These are phyloP conservation scores for Epichloe brachyelytri DNA, from an alignment of 2,329 filamentous ascomycete species.

Conservation along the genomic window DNA sequence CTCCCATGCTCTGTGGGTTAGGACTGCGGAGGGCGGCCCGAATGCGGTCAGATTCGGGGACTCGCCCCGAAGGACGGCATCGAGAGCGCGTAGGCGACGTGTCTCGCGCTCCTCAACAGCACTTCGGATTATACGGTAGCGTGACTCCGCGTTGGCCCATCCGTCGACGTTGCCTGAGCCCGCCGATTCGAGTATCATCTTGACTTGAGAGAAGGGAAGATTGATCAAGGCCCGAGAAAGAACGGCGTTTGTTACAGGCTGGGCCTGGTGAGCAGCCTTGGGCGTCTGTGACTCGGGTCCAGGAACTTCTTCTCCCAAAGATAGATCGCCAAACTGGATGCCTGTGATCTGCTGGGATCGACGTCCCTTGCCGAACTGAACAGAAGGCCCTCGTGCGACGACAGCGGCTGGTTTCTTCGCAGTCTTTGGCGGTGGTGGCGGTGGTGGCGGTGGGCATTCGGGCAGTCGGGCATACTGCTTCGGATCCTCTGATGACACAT, in stretches of 20 bases:
- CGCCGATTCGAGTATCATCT: slow-evolving; percentile 48
- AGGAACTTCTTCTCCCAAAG: slow-evolving; percentile 20
- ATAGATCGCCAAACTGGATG: slow-evolving; percentile 61
- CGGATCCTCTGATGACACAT: slow-evolving; percentile 28
- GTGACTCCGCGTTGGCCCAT: slow-evolving; percentile 34
- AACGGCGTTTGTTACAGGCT: slow-evolving; percentile 28
- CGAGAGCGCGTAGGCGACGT: slow-evolving; percentile 34
- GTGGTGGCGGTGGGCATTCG: slow-evolving; percentile 9
- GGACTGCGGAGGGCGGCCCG: slow-evolving; percentile 23
- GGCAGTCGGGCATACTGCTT: slow-evolving; percentile 28
- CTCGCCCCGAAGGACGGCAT: slow-evolving; percentile 24
- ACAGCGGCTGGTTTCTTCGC: slow-evolving; percentile 10
- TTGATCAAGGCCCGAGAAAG: slow-evolving; percentile 58
- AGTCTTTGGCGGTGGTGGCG: slow-evolving; percentile 5
- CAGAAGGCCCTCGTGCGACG: slow-evolving; percentile 25
- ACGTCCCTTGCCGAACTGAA: slow-evolving; percentile 23
- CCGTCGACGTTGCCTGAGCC: slow-evolving; percentile 38
- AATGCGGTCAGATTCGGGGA: slow-evolving; percentile 24
- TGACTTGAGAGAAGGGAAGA: slow-evolving; percentile 54
- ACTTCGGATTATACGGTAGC: slow-evolving; percentile 34
- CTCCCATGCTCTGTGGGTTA: slow-evolving; percentile 25
- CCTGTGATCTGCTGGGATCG: slow-evolving; percentile 42
- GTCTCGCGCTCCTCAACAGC: slow-evolving; percentile 46
- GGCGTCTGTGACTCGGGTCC: slow-evolving; percentile 19
- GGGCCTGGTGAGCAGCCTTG: slow-evolving; percentile 13